phyloP scores from a whole-genome alignment of 2,329 filamentous ascomycete genomes.

The Monilinia laxa region DNA sequence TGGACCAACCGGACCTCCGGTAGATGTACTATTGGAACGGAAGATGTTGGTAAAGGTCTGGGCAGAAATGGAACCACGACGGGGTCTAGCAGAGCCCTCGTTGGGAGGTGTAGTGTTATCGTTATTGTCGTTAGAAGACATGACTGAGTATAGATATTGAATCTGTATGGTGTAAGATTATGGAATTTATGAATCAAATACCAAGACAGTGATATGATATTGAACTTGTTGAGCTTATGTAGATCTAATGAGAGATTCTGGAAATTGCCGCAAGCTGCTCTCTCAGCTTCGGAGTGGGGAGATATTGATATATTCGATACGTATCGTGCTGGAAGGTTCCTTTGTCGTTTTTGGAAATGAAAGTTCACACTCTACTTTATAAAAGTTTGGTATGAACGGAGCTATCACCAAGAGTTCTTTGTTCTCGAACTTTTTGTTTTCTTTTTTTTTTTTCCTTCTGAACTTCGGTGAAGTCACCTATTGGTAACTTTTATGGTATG shows the following conservation, averaged over 20 bases:
- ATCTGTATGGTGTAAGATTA: background rate
- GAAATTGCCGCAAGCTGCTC: slow-evolving; percentile 30
- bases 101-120: slow-evolving; percentile 43
- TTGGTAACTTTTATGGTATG: background rate
- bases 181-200: background rate
- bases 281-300: slow-evolving; percentile 30
- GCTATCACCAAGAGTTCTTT: slow-evolving; percentile 8
- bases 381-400: background rate
- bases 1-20: slow-evolving; percentile 45
- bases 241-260: slow-evolving; percentile 28
- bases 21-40: slow-evolving; percentile 49
- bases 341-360: slow-evolving; percentile 3
- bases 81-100: slow-evolving; percentile 43
- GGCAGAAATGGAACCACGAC: slow-evolving; percentile 48
- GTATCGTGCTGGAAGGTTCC: background rate
- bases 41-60: slow-evolving; percentile 51
- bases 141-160: slow-evolving; percentile 35
- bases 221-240: background rate
- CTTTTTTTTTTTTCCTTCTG: background rate
- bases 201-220: background rate
- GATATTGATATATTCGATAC: background rate
- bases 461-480: slow-evolving; percentile 4
- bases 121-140: slow-evolving; percentile 47
- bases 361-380: background rate
- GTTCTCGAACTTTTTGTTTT: background rate